Evolutionary conservation across 306 rosid genomes (phyloP).

Genomic region (Amphicarpaea edgeworthii): DNA sequence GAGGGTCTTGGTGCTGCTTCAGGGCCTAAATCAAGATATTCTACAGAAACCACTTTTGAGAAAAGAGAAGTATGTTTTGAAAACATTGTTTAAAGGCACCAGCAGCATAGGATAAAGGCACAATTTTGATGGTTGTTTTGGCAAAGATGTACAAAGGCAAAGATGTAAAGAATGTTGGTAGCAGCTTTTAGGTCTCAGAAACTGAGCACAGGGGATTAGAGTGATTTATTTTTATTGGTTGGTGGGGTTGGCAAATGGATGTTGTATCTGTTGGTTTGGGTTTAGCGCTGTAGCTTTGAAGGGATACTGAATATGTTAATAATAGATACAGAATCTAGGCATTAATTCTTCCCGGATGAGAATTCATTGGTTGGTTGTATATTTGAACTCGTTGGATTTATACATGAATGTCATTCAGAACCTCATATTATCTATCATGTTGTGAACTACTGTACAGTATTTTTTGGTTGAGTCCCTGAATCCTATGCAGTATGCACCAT

Average conservation of each 20-base stretch:
- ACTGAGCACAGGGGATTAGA: conserved; percentile 27
- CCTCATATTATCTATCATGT: not conserved
- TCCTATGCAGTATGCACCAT: not conserved
- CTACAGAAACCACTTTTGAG: conserved; percentile 42
- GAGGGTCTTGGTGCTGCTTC: conserved; percentile 61
- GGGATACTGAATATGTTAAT: conserved; percentile 33
- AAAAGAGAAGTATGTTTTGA: conserved; percentile 45
- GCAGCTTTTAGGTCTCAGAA: conserved; percentile 37
- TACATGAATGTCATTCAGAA: conserved; percentile 33
- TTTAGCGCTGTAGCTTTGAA: conserved; percentile 21
- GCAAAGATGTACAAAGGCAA: conserved; percentile 13
- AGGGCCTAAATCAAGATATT: conserved; percentile 41
- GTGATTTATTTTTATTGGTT: conserved; percentile 39
- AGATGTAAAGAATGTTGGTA: conserved; percentile 16
- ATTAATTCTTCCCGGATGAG: conserved; percentile 27
- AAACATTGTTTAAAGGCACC: conserved; percentile 48
- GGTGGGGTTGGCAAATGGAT: not conserved
- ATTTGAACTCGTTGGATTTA: conserved; percentile 33
- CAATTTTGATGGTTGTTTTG: conserved; percentile 32
- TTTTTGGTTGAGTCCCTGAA: not conserved
- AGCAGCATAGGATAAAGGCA: conserved; percentile 36
- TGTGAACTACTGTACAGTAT: not conserved
- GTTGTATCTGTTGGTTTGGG: conserved; percentile 34
- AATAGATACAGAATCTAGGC: conserved; percentile 34
- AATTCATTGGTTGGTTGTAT: conserved; percentile 22